Base-by-base conservation (phyloP, 1,139 yeast species). In the Petasospora fabianii region DNA sequence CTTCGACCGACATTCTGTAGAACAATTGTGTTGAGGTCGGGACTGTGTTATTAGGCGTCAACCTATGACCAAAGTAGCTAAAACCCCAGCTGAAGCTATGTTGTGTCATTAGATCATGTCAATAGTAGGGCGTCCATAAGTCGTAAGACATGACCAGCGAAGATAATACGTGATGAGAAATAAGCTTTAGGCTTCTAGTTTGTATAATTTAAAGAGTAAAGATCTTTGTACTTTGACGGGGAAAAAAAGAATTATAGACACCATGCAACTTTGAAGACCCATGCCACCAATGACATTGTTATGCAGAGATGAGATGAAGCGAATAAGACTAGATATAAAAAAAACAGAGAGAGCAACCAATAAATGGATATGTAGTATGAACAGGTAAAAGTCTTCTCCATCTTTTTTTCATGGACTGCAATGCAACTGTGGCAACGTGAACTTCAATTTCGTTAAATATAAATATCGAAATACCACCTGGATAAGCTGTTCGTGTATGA, bases 221-320 rank as follows among this genome's bases (percentile, higher is more conserved):
- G n/a, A 19, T 27, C 32, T 16, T 34, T 34, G 32, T 20, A 34
- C 31, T 34, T 28, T 21, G 20, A 13, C 5, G 26, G n/a, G 18
- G n/a, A 15, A 33, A 28, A 16, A 22, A 17, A n/a, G n/a, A 21
- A 22, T 21, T 22, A 27, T 28, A 28, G 24, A 22, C 36, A 41
- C 36, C 38, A 37, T 41, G 41, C 41, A 37, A 37, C 36, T 24
- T 17, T 41, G 31, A 31, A 33, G 34, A 34, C 16, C 28, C 24
- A 32, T 16, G 27, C 3, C n/a, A n/a, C 19, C 24, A 15, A 11
- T 19, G 16, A 14, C 27, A 14, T 14, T 27, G 21, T 14, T 8
- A 9, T 13, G 22, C 4, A 21, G 16, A 26, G 16, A 29, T 18
- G 22, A 12, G 24, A 32, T 16, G 27, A 20, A 19, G 19, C 9